These are phyloP conservation scores for Eutrema yunnanense DNA, from an alignment of 345 rosid genomes.

Conservation along the genomic window DNA sequence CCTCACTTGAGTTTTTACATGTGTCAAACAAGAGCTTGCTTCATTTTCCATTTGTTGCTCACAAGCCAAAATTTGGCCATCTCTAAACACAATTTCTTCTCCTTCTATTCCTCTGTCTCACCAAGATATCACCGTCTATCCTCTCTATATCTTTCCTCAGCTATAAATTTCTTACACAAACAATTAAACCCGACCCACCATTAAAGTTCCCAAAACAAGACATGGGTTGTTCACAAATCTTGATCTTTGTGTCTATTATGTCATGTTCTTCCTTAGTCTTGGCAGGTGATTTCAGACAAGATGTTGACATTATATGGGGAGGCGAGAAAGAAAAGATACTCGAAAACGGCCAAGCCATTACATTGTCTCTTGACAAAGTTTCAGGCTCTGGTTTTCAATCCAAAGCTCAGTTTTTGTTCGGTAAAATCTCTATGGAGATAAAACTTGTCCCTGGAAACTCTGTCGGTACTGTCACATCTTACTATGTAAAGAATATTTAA, in stretches of 20 bases:
- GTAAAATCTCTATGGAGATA: conserved; percentile 44
- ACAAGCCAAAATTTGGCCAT: conserved; percentile 7
- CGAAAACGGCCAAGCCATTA: conserved; percentile 39
- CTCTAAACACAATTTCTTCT: conserved; percentile 8
- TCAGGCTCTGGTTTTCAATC: conserved; percentile 46
- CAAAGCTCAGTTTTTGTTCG: conserved; percentile 21
- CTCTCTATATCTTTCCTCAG: not conserved
- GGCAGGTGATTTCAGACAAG: conserved; percentile 34
- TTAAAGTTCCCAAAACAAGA: not conserved
- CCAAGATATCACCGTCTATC: conserved; percentile 9
- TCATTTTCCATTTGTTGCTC: conserved; percentile 13
- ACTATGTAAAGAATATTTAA: conserved; percentile 31
- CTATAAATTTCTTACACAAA: not conserved
- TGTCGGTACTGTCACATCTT: conserved; percentile 33
- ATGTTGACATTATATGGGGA: conserved; percentile 51
- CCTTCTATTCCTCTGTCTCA: conserved; percentile 15
- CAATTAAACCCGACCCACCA: not conserved
- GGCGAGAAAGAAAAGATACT: conserved; percentile 46
- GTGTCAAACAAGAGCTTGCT: conserved; percentile 7
- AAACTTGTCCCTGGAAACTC: conserved; percentile 38
- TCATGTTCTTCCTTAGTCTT: not conserved
- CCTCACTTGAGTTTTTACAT: not conserved
- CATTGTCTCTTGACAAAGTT: conserved; percentile 42
- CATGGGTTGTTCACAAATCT: conserved; percentile 16
- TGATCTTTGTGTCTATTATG: conserved; percentile 9